Evolutionary conservation across 345 rosid genomes (phyloP), one percentile per base, ranked within the genome.

Genomic region (Populus ilicifolia): DNA sequence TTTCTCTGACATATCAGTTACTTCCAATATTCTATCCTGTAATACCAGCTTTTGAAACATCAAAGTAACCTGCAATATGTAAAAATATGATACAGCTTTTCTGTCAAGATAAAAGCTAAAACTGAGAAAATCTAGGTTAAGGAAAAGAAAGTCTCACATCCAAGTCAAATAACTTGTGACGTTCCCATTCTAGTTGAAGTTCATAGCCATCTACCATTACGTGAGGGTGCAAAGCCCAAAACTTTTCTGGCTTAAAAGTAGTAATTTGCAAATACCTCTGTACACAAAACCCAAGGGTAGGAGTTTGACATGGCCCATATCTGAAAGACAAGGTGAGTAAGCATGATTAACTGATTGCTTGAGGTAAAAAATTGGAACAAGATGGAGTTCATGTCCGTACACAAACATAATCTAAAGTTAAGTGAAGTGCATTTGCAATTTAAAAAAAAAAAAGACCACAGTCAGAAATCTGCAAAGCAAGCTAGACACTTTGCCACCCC

Each of bases 281-380:
- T 65, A 95, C 99, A 74, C 99, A 93, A 72, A 93, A 95, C 79
- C 99, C 99, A 76, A 95, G 99, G 17, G 98, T 95, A 70, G 96
- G 99, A 78, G 97, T 93, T 86, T 95, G 99, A 80, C 97, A 92
- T 67, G 99, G 99, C 48, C 99, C 98, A 77, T 95, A 93, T 43
- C 98, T 94, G 94, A 77, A 87, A 90, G 29, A 86, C 81, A 76
- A 65, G 85, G 63, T 69, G 69, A 56, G 30, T 33, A 63, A 69
- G 74, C 69, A 69, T 38, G 20, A 79, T 46, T 59, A 71, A 54
- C 52, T 69, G 63, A 72, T 69, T 80, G 44, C 29, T 33, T 56
- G 23, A 63, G 25, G 70, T 14, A 64, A 64, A 33, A 72, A 75
- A 38, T 41, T 14, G 41, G 35, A 73, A 30, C 69, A 5, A 67